Evolutionary conservation across 78 protist genomes (phyloP).

Genomic region (Chrysochromulina tobinii): DNA sequence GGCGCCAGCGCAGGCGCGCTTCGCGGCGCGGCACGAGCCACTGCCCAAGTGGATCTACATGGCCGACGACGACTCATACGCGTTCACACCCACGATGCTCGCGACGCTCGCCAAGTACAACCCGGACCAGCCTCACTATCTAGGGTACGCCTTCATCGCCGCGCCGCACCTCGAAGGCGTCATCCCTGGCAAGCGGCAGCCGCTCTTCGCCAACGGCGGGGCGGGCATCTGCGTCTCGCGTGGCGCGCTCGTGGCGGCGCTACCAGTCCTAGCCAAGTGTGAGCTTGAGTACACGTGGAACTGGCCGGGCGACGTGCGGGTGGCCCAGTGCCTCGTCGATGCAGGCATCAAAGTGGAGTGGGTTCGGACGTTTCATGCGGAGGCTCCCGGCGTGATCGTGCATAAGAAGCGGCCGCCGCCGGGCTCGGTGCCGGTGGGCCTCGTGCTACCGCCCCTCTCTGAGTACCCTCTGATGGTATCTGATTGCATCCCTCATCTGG

Average conservation of each 20-base stretch:
- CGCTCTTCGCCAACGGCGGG: constrained; percentile 22
- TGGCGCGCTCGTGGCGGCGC: background rate
- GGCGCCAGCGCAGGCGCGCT: background rate
- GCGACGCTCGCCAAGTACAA: background rate
- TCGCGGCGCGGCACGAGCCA: background rate
- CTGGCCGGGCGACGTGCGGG: constrained; percentile 28
- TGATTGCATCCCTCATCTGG: no score
- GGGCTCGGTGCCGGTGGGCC: background rate
- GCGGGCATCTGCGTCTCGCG: background rate
- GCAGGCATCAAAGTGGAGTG: background rate
- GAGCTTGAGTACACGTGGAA: background rate
- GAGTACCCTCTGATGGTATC: no score
- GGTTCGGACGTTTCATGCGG: background rate
- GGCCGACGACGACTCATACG: background rate
- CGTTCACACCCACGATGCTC: background rate
- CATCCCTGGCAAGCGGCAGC: background rate
- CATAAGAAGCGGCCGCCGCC: background rate
- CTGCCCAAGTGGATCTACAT: background rate
- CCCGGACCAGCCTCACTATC: background rate
- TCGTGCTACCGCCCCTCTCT: background rate
- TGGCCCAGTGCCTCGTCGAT: background rate
- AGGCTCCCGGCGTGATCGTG: background rate
- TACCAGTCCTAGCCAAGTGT: background rate
- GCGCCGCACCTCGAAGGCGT: constrained; percentile 13
- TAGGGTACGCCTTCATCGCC: constrained; percentile 16